A percentile compares a stretch with the other conserved stretches of the same genome.
phyloP scores from a whole-genome alignment of 768 basidiomycete genomes.

The button mushroom (Agaricus bisporus) region DNA sequence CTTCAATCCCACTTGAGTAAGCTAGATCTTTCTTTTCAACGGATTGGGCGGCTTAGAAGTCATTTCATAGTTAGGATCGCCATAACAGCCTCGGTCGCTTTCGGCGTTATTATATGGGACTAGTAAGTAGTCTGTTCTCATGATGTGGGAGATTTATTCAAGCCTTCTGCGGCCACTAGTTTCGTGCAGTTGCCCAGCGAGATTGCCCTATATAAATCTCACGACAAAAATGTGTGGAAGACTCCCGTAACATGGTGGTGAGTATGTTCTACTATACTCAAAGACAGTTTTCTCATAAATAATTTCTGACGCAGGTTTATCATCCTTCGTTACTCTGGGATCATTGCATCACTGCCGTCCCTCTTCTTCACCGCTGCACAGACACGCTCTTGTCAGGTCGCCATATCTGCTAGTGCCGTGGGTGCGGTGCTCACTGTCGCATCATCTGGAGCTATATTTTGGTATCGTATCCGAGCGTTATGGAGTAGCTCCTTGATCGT shows the following conservation, averaged over 20 bases:
- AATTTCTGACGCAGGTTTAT: not conserved
- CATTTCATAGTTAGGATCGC: not conserved
- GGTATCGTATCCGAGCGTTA: slow-evolving; percentile 4
- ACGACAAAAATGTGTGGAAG: slow-evolving; percentile 3
- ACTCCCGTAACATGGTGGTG: slow-evolving; percentile 7
- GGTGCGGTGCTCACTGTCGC: slow-evolving; percentile 4
- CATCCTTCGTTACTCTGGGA: slow-evolving; percentile 2
- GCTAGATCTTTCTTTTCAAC: not conserved
- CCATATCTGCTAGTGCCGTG: not conserved
- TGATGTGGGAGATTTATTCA: not conserved
- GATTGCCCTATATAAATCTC: not conserved
- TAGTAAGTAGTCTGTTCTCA: not conserved
- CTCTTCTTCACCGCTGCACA: slow-evolving; percentile 4
- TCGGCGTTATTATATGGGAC: slow-evolving; percentile 6
- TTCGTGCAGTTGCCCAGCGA: slow-evolving; percentile 5
- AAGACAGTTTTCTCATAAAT: not conserved
- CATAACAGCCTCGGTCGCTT: slow-evolving; percentile 3
- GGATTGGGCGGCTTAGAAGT: not conserved
- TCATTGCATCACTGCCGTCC: slow-evolving; percentile 3
- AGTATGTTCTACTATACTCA: not conserved
- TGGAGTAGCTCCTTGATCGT: slow-evolving; percentile 3
- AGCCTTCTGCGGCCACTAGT: not conserved
- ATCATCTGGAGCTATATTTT: slow-evolving; percentile 5
- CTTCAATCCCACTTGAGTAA: slow-evolving; percentile 2
- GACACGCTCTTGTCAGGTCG: not conserved